These are phyloP conservation scores for Theobroma grandiflorum DNA, from an alignment of 441 rosid species.

Conservation along the genomic window DNA sequence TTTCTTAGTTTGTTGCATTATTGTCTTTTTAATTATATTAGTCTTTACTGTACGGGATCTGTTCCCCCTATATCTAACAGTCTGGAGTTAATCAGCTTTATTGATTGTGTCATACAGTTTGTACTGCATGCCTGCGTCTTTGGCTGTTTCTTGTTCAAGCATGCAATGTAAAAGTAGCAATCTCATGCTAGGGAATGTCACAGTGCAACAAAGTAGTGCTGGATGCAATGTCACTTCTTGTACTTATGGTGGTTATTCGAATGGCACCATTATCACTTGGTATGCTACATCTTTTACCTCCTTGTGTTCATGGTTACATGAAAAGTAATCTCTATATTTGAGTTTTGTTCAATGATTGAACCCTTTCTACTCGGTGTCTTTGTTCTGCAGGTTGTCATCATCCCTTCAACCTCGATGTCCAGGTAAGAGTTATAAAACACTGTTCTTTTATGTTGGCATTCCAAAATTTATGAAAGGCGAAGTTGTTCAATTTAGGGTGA, in stretches of 20 bases:
- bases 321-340: background rate
- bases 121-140: conserved; percentile 88
- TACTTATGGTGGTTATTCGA: conserved; percentile 73
- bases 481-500: background rate
- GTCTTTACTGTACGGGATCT: background rate
- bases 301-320: conserved; percentile 7
- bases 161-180: conserved; percentile 89
- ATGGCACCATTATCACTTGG: conserved; percentile 78
- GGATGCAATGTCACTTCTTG: conserved; percentile 94
- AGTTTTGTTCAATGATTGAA: background rate
- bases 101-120: conserved; percentile 49
- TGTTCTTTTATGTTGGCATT: background rate
- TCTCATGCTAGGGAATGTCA: conserved; percentile 83
- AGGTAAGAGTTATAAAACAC: conserved; percentile 49
- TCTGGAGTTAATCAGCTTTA: conserved; percentile 23
- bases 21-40: conserved; percentile 15
- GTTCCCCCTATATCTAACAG: background rate
- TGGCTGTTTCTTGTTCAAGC: conserved; percentile 94
- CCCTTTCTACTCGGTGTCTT: conserved; percentile 1
- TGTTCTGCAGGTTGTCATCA: conserved; percentile 64
- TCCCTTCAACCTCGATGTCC: conserved; percentile 91
- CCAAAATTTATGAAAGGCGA: background rate
- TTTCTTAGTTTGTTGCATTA: conserved; percentile 21
- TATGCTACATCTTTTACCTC: conserved; percentile 36
- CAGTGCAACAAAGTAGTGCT: conserved; percentile 69